Evolutionary conservation across 2,329 filamentous ascomycete genomes (phyloP).

Genomic region (Lachnellula cervina): DNA sequence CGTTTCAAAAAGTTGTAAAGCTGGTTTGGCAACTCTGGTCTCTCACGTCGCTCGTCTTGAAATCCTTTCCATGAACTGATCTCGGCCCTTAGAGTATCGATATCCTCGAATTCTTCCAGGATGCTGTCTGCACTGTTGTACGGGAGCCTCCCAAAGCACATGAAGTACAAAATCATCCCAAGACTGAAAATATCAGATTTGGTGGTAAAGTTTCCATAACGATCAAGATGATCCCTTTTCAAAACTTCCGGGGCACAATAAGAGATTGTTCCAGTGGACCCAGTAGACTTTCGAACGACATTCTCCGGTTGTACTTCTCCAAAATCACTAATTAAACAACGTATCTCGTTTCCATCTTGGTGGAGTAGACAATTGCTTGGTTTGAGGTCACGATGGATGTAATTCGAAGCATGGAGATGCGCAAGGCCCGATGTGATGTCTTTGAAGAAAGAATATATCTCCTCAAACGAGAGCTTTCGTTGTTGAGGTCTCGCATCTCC

Average conservation of each 20-base stretch:
- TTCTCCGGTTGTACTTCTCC: slow-evolving; percentile 90
- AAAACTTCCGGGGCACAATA: slow-evolving; percentile 97
- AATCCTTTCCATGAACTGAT: slow-evolving; percentile 87
- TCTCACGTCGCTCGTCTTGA: slow-evolving; percentile 65
- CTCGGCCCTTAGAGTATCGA: slow-evolving; percentile 78
- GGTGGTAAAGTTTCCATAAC: slow-evolving; percentile 87
- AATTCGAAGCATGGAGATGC: slow-evolving; percentile 84
- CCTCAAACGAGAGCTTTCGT: slow-evolving; percentile 63
- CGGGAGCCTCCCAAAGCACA: slow-evolving; percentile 88
- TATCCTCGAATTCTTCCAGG: slow-evolving; percentile 87
- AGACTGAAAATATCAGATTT: slow-evolving; percentile 98
- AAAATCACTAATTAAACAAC: slow-evolving; percentile 93
- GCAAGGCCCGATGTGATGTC: slow-evolving; percentile 90
- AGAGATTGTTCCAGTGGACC: slow-evolving; percentile 91
- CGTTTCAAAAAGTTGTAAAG: slow-evolving; percentile 81
- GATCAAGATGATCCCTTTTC: slow-evolving; percentile 60
- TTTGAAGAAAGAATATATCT: slow-evolving; percentile 94
- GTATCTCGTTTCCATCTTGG: slow-evolving; percentile 61
- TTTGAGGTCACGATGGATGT: slow-evolving; percentile 94
- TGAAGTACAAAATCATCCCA: slow-evolving; percentile 97
- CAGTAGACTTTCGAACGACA: slow-evolving; percentile 77
- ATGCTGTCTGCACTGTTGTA: slow-evolving; percentile 79
- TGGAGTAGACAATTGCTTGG: slow-evolving; percentile 93
- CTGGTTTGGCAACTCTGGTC: slow-evolving; percentile 78
- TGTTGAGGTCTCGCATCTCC: slow-evolving; percentile 15